Base-by-base conservation (phyloP, 129 eudicot species). In the Deinandra increscens region DNA sequence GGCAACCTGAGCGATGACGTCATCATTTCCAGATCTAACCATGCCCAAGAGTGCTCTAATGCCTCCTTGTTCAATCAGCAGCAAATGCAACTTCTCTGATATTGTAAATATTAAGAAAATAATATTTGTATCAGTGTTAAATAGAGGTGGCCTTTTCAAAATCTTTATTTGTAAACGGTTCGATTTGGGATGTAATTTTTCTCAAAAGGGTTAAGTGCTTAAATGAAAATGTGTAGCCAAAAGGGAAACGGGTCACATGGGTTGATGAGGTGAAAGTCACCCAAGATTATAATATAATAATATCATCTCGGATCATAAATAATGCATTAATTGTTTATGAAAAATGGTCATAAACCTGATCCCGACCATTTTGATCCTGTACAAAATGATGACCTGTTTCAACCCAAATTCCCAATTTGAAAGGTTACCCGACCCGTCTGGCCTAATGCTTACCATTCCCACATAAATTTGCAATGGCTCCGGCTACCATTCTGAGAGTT, bases 401-500 rank as follows among this genome's bases (percentile, higher is more conserved):
- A 20, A 19, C 60, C 34, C n/a, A n/a, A n/a, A n/a, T n/a, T n/a
- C n/a, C n/a, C n/a, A 22, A 61, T 7, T 61, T 33, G 22, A 9
- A 36, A 20, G 12, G 41, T 74, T 17, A 49, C 56, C 56, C 23
- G 56, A 20, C 60, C 33, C 33, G 14, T 20, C 1, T 3, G 4
- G 68, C 9, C 19, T 23, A 34, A 39, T 37, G 61, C 78, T 75
- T 83, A 92, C 98, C 98, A 75, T 92, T 92, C 65, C 98, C 98
- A 22, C 98, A 92, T 58, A 92, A 73, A 77, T 92, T 92, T 73
- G 98, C 98, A 77, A 92, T 84, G 45, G 98, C 98, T 74, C 98
- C 98, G 13, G 98, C 98, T 34, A 92, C 90, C 98, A 92, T 92
- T 74, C 98, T 80, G 59, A 92, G 95, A 59, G 98, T 92, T 83